These are phyloP conservation scores for Neurospora africana DNA, from an alignment of 495 filamentous ascomycete genomes.

Conservation along the genomic window DNA sequence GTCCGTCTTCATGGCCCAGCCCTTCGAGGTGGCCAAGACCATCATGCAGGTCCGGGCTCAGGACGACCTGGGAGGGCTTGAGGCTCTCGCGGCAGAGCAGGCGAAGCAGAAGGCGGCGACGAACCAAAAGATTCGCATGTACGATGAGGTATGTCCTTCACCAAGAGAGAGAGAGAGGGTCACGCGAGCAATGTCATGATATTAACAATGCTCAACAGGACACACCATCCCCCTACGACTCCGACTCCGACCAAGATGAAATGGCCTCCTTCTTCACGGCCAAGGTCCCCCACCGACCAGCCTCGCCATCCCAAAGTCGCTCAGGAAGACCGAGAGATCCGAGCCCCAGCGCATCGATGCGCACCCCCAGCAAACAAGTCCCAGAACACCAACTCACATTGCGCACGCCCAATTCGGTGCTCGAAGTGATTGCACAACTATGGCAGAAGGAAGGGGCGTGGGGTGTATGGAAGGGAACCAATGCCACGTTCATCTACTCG, in stretches of 20 bases:
- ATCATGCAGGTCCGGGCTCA: constrained; percentile 68
- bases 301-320: constrained; percentile 39
- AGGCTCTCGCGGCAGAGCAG: constrained; percentile 8
- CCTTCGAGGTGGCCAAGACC: constrained; percentile 93
- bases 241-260: constrained; percentile 68
- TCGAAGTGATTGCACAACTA: constrained; percentile 69
- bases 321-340: constrained; percentile 17
- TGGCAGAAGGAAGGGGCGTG: constrained; percentile 85
- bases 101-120: constrained; percentile 19
- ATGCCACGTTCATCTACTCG: constrained; percentile 80
- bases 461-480: constrained; percentile 91
- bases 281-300: constrained; percentile 39
- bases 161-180: neutral
- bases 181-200: neutral
- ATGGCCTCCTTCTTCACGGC: constrained; percentile 72
- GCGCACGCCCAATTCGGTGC: constrained; percentile 58
- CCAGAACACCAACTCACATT: constrained; percentile 55
- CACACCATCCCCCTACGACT: constrained; percentile 30
- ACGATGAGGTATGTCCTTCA: constrained; percentile 35
- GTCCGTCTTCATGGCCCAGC: constrained; percentile 75
- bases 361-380: constrained; percentile 17
- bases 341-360: constrained; percentile 19
- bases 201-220: constrained; percentile 4
- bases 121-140: constrained; percentile 32
- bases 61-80: constrained; percentile 33